Percentiles rank a stretch among this genome's conserved stretches.
Conservation (phyloP, 768 basidiomycete genomes). For the Mycena albidolilacea region DNA sequence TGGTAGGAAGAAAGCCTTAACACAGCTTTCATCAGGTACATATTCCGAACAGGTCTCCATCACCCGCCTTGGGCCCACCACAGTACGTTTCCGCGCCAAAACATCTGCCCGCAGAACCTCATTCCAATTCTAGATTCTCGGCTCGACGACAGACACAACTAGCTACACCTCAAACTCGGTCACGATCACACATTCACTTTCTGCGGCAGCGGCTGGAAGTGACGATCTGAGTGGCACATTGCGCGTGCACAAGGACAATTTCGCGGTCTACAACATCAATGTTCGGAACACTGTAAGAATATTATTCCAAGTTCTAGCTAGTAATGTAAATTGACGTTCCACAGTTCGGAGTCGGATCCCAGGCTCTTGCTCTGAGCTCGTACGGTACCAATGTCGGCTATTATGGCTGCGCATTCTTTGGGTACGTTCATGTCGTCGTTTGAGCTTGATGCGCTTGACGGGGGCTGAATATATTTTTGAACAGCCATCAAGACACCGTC, state of each 20-base stretch:
- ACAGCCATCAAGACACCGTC: slow-evolving; percentile 44
- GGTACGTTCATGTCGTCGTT: not conserved
- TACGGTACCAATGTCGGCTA: slow-evolving; percentile 47
- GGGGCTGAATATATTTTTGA: not conserved
- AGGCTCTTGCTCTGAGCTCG: slow-evolving; percentile 47
- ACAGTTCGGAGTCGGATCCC: slow-evolving; percentile 43
- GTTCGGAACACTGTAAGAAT: slow-evolving; percentile 47
- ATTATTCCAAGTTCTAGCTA: not conserved
- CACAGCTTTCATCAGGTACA: slow-evolving; percentile 31
- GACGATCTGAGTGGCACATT: slow-evolving; percentile 50
- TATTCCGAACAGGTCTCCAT: slow-evolving; percentile 44
- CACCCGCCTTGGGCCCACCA: slow-evolving; percentile 34
- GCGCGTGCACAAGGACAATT: slow-evolving; percentile 49
- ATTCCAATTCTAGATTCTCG: slow-evolving; percentile 22
- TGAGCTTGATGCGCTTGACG: not conserved
- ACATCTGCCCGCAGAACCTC: not conserved
- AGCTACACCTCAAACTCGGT: slow-evolving; percentile 49
- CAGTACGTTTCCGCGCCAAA: slow-evolving; percentile 21
- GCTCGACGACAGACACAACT: slow-evolving; percentile 47
- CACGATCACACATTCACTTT: slow-evolving; percentile 45
- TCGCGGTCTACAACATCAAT: slow-evolving; percentile 51
- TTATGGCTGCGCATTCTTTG: slow-evolving; percentile 37
- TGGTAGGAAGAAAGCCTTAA: too few relatives aligned
- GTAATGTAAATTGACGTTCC: not conserved
- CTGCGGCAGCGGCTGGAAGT: slow-evolving; percentile 47